Evolutionary conservation across 306 rosid genomes (phyloP).

Genomic region (Citrullus amarus): DNA sequence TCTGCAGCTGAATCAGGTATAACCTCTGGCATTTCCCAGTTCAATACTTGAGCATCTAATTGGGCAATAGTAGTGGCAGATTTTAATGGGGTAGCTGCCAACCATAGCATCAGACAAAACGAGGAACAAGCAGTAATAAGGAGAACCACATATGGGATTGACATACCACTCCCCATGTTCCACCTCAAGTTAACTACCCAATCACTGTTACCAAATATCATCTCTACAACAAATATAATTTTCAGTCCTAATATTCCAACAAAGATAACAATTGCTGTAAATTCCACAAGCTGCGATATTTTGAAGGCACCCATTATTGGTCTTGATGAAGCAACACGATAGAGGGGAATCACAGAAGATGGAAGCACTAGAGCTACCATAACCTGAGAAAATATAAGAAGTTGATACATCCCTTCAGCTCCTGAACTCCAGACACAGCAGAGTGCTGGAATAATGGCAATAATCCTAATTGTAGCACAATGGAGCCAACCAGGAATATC

Average conservation of each 20-base stretch:
- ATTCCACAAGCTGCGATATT: slow-evolving; percentile 61
- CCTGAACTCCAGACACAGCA: slow-evolving; percentile 86
- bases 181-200: slow-evolving; percentile 74
- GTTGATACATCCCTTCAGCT: slow-evolving; percentile 86
- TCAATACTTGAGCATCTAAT: slow-evolving; percentile 39
- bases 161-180: slow-evolving; percentile 47
- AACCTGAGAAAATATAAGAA: slow-evolving; percentile 77
- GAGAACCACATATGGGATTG: slow-evolving; percentile 41
- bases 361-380: slow-evolving; percentile 79
- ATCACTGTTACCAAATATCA: slow-evolving; percentile 80
- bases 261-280: slow-evolving; percentile 43
- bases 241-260: slow-evolving; percentile 82
- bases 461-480: slow-evolving; percentile 71
- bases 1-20: slow-evolving; percentile 11
- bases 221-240: slow-evolving; percentile 62
- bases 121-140: slow-evolving; percentile 40
- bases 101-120: slow-evolving; percentile 70
- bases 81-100: slow-evolving; percentile 74
- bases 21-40: slow-evolving; percentile 33
- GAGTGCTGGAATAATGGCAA: slow-evolving; percentile 76
- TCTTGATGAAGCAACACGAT: slow-evolving; percentile 70
- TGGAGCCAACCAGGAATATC: slow-evolving; percentile 97
- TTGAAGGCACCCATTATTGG: slow-evolving; percentile 75
- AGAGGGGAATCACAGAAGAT: slow-evolving; percentile 84
- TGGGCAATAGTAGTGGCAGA: slow-evolving; percentile 58